phyloP scores from a whole-genome alignment of 2,329 filamentous ascomycete genomes.

The Exophiala alcalophila region DNA sequence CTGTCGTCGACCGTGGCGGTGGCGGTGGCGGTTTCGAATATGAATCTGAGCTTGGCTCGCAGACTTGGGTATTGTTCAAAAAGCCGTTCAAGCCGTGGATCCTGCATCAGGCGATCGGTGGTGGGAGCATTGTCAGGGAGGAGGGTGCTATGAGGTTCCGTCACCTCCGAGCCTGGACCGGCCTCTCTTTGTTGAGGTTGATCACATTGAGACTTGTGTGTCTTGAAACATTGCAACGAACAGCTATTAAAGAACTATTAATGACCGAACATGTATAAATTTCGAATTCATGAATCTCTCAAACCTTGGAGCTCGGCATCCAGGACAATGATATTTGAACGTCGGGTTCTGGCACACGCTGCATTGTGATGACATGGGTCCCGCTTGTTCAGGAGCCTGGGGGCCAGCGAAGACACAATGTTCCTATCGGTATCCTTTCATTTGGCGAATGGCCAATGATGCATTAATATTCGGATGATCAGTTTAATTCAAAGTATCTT shows the following conservation, averaged over 20 bases:
- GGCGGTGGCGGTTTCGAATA: slow-evolving; percentile 38
- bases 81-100: slow-evolving; percentile 30
- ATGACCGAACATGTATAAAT: slow-evolving; percentile 7
- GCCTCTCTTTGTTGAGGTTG: slow-evolving; percentile 21
- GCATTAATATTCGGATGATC: no score
- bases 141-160: neutral
- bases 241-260: slow-evolving; percentile 36
- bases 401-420: no score
- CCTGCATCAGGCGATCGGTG: slow-evolving; percentile 14
- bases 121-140: slow-evolving; percentile 1
- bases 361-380: slow-evolving; percentile 26
- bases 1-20: slow-evolving; percentile 36
- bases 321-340: slow-evolving; percentile 36
- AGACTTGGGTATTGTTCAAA: slow-evolving; percentile 41
- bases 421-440: no score
- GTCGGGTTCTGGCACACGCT: slow-evolving; percentile 32
- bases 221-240: slow-evolving; percentile 45
- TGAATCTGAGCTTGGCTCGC: slow-evolving; percentile 40
- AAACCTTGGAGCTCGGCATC: slow-evolving; percentile 34
- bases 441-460: no score
- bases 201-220: slow-evolving; percentile 44
- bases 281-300: slow-evolving; percentile 8
- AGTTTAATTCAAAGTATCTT: no score
- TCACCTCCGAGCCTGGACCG: slow-evolving; percentile 23
- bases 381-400: neutral